Base-by-base conservation (phyloP, 345 rosid genomes). In the Citrus reticulata region DNA sequence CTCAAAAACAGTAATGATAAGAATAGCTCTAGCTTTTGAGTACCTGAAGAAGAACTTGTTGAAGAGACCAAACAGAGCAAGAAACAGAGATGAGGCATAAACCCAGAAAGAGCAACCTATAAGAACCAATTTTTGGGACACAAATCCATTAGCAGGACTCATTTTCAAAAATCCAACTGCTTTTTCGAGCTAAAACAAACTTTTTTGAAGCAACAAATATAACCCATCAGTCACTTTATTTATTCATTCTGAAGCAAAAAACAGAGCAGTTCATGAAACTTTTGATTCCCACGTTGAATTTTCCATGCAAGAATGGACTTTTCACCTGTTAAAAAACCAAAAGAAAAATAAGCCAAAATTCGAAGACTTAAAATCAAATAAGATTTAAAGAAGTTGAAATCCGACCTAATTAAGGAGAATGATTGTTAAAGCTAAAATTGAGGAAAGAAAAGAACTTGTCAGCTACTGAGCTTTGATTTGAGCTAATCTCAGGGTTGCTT, bases 381-480 rank as follows among this genome's bases (percentile, higher is more conserved):
- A 73, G 82, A 82, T 7, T 25, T 64, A 68, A 80, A 77, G 92
- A 88, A 85, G 80, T 80, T 73, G 92, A 89, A 88, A 73, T 81
- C 76, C 72, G 88, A 91, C 93, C 97, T 85, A 90, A 86, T 81
- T 67, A 42, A 72, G 72, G 83, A 81, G 84, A 67, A 34, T 74
- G 59, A 73, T 73, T 39, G 70, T 66, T 71, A 67, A 67, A 81
- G 71, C 75, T 5, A 70, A 73, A 69, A 25, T 1, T 20, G 68
- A 78, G 74, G 57, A 60, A 83, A 82, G 98, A 93, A 88, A 91
- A 86, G 86, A 88, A 93, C 94, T 73, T 85, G 81, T 78, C 84
- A 93, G 86, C 98, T 64, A 84, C 90, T 72, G 81, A 35, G 59
- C 27, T 37, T 81, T 11, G 30, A 24, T 77, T 73, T 49, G 87